A percentile compares a stretch with the other conserved stretches of the same genome.
Conservation (phyloP, 108 stramenopile genomes). For the Mediolabrus comicus region DNA sequence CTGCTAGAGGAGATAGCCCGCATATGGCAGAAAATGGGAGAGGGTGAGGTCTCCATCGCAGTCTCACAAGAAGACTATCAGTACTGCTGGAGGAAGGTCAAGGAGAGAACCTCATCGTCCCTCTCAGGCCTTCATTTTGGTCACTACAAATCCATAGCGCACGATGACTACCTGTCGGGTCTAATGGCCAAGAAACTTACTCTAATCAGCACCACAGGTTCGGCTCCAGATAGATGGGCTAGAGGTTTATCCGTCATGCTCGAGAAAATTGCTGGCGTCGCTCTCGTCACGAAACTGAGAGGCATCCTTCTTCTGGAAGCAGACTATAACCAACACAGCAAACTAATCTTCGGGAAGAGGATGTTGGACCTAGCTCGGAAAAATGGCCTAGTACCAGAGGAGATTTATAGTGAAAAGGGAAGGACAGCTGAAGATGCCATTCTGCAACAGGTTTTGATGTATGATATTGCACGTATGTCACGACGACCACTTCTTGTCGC, state of each 20-base stretch:
- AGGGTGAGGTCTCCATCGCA: neutral
- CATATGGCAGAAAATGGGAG: neutral
- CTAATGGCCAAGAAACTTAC: neutral
- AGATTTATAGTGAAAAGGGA: conserved; percentile 5
- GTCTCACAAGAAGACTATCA: conserved; percentile 6
- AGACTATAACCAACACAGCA: conserved; percentile 15
- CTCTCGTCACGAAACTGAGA: conserved; percentile 3
- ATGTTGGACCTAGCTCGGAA: conserved; percentile 7
- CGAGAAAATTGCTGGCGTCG: conserved; percentile 7
- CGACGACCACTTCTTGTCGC: neutral
- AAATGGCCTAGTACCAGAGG: conserved; percentile 14
- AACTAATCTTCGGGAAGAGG: conserved; percentile 3
- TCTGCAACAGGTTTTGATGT: conserved; percentile 3
- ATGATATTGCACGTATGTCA: conserved; percentile 3
- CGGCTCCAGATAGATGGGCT: neutral
- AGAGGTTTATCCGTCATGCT: conserved; percentile 12
- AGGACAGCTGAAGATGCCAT: conserved; percentile 23
- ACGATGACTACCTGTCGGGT: neutral
- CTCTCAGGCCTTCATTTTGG: conserved; percentile 16
- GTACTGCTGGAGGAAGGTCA: conserved; percentile 6
- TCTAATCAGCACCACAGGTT: neutral
- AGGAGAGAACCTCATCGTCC: conserved; percentile 14
- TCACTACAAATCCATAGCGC: neutral
- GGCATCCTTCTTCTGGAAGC: conserved; percentile 18
- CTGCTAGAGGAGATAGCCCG: neutral